Conservation (phyloP, 352 stramenopile genomes). For the Salisapilia sapeloensis region DNA sequence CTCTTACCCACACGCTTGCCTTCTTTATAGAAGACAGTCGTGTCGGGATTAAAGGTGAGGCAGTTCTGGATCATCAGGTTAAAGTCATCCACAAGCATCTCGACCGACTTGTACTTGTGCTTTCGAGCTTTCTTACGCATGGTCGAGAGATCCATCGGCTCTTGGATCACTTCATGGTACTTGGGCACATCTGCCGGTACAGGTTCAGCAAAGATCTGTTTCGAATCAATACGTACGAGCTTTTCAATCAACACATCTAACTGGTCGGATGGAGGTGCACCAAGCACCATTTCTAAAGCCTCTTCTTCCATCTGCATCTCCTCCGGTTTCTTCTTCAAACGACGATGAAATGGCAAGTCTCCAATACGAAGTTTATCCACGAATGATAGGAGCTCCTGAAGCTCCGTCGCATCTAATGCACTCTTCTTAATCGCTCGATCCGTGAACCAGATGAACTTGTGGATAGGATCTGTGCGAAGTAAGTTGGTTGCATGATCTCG, state of each 20-base stretch:
- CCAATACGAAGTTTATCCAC: constrained; percentile 49
- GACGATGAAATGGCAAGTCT: constrained; percentile 59
- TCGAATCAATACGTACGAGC: constrained; percentile 54
- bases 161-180: constrained; percentile 68
- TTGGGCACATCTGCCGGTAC: constrained; percentile 72
- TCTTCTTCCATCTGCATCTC: constrained; percentile 61
- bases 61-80: constrained; percentile 81
- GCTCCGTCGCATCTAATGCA: constrained; percentile 38
- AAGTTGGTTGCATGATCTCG: constrained; percentile 58
- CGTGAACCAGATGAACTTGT: constrained; percentile 84
- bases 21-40: constrained; percentile 81
- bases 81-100: constrained; percentile 65
- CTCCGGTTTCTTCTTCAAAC: constrained; percentile 43
- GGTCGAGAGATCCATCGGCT: constrained; percentile 75
- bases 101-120: constrained; percentile 68
- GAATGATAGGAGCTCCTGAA: constrained; percentile 52
- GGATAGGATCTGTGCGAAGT: constrained; percentile 51
- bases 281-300: constrained; percentile 62
- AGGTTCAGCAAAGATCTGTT: constrained; percentile 69
- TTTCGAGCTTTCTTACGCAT: constrained; percentile 65
- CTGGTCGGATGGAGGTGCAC: constrained; percentile 49
- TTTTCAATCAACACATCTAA: constrained; percentile 61
- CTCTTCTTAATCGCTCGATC: constrained; percentile 57
- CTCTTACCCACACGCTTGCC: constrained; percentile 71
- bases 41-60: constrained; percentile 73